phyloP scores from a whole-genome alignment of 2,329 filamentous ascomycete genomes.

The Byssothecium circinans region DNA sequence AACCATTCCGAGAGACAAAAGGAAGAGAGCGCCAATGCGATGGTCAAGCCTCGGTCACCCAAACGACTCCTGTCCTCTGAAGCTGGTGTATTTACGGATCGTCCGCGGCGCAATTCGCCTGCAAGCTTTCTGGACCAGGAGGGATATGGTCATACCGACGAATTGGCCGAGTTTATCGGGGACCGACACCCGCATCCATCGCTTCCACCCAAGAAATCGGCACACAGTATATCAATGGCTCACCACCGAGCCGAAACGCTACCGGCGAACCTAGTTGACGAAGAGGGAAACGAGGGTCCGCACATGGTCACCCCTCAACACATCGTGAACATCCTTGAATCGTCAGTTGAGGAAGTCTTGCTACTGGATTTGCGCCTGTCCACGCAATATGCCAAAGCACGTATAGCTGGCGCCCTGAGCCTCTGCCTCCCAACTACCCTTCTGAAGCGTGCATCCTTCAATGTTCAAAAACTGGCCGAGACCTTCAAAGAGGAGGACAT shows the following conservation, averaged over 20 bases:
- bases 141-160: conserved; percentile 36
- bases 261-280: conserved; percentile 36
- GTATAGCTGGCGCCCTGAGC: conserved; percentile 81
- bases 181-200: conserved; percentile 36
- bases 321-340: conserved; percentile 52
- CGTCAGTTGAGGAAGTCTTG: conserved; percentile 59
- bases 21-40: conserved; percentile 15
- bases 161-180: conserved; percentile 39
- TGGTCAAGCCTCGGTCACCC: conserved; percentile 46
- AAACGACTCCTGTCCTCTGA: conserved; percentile 53
- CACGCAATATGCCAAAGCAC: conserved; percentile 74
- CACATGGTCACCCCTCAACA: conserved; percentile 52
- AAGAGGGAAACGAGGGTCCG: conserved; percentile 35
- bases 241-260: conserved; percentile 51
- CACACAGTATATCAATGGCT: conserved; percentile 18
- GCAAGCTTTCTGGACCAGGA: conserved; percentile 45
- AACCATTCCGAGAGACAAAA: conserved; percentile 22
- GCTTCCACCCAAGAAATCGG: conserved; percentile 26
- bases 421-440: conserved; percentile 94
- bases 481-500: conserved; percentile 77
- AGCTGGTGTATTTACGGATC: conserved; percentile 45
- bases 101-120: conserved; percentile 51
- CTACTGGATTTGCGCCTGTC: conserved; percentile 85
- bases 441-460: conserved; percentile 87
- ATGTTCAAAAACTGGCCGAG: conserved; percentile 80